These are phyloP conservation scores for Salix suchowensis DNA, from an alignment of 345 rosid genomes.

Conservation along the genomic window DNA sequence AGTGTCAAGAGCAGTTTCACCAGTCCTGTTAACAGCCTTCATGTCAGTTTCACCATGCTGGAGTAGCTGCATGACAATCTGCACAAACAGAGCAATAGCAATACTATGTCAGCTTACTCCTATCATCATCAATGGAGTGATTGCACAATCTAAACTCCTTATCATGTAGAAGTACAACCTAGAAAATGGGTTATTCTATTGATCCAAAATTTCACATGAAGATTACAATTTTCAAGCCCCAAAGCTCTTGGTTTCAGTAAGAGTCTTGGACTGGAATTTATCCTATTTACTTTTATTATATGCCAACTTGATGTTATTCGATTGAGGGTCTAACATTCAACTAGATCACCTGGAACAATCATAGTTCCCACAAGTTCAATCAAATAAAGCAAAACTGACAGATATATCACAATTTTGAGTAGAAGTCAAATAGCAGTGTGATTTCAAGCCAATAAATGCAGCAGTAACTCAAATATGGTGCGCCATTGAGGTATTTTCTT, in stretches of 20 bases:
- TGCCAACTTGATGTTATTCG: background rate
- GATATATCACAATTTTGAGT: no score
- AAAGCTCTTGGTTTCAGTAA: background rate
- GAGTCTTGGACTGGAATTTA: background rate
- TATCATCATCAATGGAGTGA: background rate
- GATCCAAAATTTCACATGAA: background rate
- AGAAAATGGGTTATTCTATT: no score
- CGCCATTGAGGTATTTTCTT: background rate
- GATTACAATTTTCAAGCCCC: background rate
- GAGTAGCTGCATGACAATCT: constrained; percentile 67
- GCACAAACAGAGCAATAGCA: constrained; percentile 20
- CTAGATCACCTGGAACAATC: no score
- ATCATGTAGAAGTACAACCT: background rate
- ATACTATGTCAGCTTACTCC: background rate
- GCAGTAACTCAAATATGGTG: background rate
- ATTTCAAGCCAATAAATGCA: background rate
- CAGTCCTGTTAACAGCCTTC: constrained; percentile 49
- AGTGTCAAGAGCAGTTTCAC: constrained; percentile 80
- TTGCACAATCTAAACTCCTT: background rate
- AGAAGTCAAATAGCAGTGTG: no score
- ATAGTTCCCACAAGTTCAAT: no score
- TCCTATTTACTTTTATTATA: background rate
- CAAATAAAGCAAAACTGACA: background rate
- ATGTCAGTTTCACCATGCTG: constrained; percentile 43
- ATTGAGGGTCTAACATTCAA: no score